Conservation (phyloP, 1,139 yeast species). For the Hyphopichia fennica region DNA sequence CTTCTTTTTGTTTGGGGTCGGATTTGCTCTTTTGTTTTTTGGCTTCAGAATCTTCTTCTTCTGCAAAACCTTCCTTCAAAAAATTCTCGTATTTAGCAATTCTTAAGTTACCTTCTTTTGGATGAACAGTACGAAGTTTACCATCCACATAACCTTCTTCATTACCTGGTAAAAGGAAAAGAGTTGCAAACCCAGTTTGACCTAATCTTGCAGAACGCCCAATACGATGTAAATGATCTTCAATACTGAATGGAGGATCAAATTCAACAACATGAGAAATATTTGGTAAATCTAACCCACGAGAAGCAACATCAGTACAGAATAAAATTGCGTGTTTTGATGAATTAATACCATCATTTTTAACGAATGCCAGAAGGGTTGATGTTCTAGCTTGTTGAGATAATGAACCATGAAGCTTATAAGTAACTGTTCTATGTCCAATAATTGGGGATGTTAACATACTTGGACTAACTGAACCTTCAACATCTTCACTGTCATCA, state of each 20-base stretch:
- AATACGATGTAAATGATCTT: slow-evolving; percentile 71
- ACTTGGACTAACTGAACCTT: slow-evolving; percentile 32
- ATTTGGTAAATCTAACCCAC: slow-evolving; percentile 70
- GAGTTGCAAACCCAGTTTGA: slow-evolving; percentile 59
- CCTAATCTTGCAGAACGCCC: slow-evolving; percentile 80
- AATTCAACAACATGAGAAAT: slow-evolving; percentile 64
- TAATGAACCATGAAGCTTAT: slow-evolving; percentile 87
- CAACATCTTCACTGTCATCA: slow-evolving; percentile 20
- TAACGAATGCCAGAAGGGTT: slow-evolving; percentile 68
- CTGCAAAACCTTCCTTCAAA: slow-evolving; percentile 63
- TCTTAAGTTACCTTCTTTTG: slow-evolving; percentile 46
- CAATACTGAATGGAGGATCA: slow-evolving; percentile 70
- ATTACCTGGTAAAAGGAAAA: slow-evolving; percentile 81
- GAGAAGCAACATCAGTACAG: slow-evolving; percentile 78
- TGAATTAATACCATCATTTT: slow-evolving; percentile 18
- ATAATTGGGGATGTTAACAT: slow-evolving; percentile 56
- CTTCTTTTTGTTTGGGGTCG: slow-evolving; percentile 31
- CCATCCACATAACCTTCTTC: slow-evolving; percentile 82
- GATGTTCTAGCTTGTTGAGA: slow-evolving; percentile 79
- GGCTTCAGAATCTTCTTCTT: slow-evolving; percentile 14
- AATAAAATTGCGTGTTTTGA: slow-evolving; percentile 64
- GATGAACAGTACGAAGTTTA: slow-evolving; percentile 54
- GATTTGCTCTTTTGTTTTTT: slow-evolving; percentile 14
- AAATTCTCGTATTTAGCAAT: slow-evolving; percentile 50
- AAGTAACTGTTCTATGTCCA: slow-evolving; percentile 52